Evolutionary conservation across 805 yeast genomes (phyloP), one percentile per base, ranked within the genome.

Genomic region (Candida sanyiensis): DNA sequence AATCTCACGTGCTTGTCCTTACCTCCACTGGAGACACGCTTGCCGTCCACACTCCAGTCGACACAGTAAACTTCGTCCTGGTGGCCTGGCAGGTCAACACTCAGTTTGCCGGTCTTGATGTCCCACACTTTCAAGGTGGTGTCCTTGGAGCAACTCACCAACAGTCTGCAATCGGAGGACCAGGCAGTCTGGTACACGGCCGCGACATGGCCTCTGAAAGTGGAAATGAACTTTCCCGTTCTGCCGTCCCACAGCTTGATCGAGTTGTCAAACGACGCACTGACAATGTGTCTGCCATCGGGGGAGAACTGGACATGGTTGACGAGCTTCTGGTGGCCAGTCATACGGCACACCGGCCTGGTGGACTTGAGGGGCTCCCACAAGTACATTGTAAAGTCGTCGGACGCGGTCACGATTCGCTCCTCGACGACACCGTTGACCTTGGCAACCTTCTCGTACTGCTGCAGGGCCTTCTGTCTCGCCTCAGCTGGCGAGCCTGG

Each of bases 71-170:
- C 96, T 63, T 93, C 98, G 56, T 93, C 98, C 12, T 80, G 67
- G 57, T 93, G 98, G 1, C 98, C 98, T 0, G 98, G 98, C 42
- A 93, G 72, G 61, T 93, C 98, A 13, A 82, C 86, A 42, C 78
- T 73, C 40, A 93, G 66, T 57, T 90, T 90, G 47, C 82, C 72
- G 3, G 96, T 84, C 53, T 84, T 75, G 17, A 90, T 79, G 56
- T 90, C 97, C 97, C 97, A 90, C 2, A 90, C 95, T 61, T 90
- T 90, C 56, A 90, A 70, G 1, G 97, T 90, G 1, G 97, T 89
- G 61, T 90, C 97, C 58, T 90, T 90, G 11, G 97, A 88, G 61
- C 96, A 84, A 55, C 95, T 83, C 8, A 88, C 98, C 40, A 93
- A 66, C 26, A 90, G 66, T 50, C 98, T 70, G 60, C 90, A 84